phyloP scores from a whole-genome alignment of 768 basidiomycete species.

The Boletus vinaceobasis region DNA sequence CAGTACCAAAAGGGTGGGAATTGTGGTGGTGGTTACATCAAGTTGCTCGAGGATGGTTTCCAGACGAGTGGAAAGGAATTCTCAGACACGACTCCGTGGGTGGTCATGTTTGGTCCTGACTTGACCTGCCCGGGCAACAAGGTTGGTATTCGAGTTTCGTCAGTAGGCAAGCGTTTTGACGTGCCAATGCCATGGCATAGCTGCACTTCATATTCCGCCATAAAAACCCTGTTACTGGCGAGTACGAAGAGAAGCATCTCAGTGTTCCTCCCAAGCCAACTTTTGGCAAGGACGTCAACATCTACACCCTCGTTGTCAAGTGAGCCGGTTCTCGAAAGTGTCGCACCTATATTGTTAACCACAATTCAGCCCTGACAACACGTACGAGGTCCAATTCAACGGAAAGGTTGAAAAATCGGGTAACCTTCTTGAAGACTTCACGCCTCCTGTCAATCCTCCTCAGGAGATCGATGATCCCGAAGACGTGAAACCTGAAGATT shows the following conservation, averaged over 20 bases:
- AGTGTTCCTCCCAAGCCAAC: conserved; percentile 73
- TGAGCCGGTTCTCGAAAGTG: conserved; percentile 39
- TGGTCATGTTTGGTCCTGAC: conserved; percentile 98
- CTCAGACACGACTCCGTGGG: conserved; percentile 90
- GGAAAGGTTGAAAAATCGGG: conserved; percentile 79
- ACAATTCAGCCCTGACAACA: conserved; percentile 81
- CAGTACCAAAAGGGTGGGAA: conserved; percentile 99
- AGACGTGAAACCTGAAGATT: conserved; percentile 86
- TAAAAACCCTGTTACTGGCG: conserved; percentile 88
- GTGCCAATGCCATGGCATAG: conserved; percentile 35
- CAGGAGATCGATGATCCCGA: conserved; percentile 91
- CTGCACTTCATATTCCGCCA: conserved; percentile 99
- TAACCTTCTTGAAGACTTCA: conserved; percentile 88
- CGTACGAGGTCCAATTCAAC: conserved; percentile 89
- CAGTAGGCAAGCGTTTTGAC: not conserved
- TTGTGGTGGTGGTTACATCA: conserved; percentile 98
- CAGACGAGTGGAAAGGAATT: conserved; percentile 92
- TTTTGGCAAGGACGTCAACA: conserved; percentile 86
- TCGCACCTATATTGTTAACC: conserved; percentile 3
- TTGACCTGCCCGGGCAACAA: conserved; percentile 89
- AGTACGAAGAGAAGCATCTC: conserved; percentile 97
- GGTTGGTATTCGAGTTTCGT: conserved; percentile 40
- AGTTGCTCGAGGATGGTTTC: conserved; percentile 92
- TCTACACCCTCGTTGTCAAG: conserved; percentile 94
- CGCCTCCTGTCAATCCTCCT: conserved; percentile 88